Evolutionary conservation across 2,329 filamentous ascomycete species (phyloP).

Genomic region (Neurospora sp.): DNA sequence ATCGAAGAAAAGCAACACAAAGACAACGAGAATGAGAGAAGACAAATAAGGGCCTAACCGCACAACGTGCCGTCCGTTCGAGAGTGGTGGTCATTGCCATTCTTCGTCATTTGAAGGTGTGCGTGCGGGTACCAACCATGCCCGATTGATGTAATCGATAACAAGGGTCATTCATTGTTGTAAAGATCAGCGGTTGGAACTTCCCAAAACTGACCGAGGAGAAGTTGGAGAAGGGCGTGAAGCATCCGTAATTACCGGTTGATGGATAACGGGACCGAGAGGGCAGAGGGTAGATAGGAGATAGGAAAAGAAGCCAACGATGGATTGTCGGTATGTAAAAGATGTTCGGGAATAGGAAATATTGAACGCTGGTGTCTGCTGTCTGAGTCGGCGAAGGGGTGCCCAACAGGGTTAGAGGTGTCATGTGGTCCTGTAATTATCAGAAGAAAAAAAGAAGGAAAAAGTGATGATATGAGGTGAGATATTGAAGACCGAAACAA

Average conservation of each 20-base stretch:
- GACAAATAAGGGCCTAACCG: neutral
- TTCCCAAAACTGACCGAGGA: neutral
- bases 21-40: neutral
- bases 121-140: neutral
- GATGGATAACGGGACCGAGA: neutral
- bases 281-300: neutral
- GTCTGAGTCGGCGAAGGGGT: neutral
- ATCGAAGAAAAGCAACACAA: neutral
- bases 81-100: neutral
- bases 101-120: neutral
- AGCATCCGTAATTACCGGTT: neutral
- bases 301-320: neutral
- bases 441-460: neutral
- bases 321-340: neutral
- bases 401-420: neutral
- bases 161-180: neutral
- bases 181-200: neutral
- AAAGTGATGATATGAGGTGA: neutral
- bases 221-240: neutral
- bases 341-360: neutral
- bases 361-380: neutral
- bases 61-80: neutral
- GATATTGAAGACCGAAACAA: neutral
- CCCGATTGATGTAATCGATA: neutral
- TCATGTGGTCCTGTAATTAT: neutral